Evolutionary conservation across 2,329 filamentous ascomycete species (phyloP).

Genomic region (Aspergillus novoparasiticus): DNA sequence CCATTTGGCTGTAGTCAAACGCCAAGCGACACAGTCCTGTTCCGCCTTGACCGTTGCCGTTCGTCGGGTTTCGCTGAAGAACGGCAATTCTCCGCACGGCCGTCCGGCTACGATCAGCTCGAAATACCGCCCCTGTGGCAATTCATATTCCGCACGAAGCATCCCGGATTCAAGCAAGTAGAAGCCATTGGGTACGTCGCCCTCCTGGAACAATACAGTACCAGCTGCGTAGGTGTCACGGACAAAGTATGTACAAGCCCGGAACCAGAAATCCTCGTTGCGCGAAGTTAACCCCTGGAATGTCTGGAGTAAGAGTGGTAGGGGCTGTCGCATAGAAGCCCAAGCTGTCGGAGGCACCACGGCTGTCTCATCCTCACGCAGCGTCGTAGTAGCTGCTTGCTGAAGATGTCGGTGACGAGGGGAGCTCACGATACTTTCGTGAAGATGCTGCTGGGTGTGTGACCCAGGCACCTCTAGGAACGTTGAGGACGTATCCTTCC

Average conservation of each 20-base stretch:
- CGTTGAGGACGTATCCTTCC: slow-evolving; percentile 14
- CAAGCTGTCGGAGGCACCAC: slow-evolving; percentile 65
- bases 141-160: slow-evolving; percentile 83
- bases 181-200: slow-evolving; percentile 78
- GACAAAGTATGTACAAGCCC: slow-evolving; percentile 72
- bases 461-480: slow-evolving; percentile 36
- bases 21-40: slow-evolving; percentile 79
- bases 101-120: slow-evolving; percentile 94
- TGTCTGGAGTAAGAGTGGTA: slow-evolving; percentile 90
- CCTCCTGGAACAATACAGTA: slow-evolving; percentile 74
- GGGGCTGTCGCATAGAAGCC: slow-evolving; percentile 84
- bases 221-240: slow-evolving; percentile 69
- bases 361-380: slow-evolving; percentile 64
- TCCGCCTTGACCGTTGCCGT: slow-evolving; percentile 87
- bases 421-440: slow-evolving; percentile 67
- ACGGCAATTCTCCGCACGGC: slow-evolving; percentile 92
- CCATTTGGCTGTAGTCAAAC: slow-evolving; percentile 74
- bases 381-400: slow-evolving; percentile 73
- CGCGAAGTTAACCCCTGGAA: slow-evolving; percentile 84
- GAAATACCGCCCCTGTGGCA: slow-evolving; percentile 84
- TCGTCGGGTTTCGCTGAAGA: slow-evolving; percentile 86
- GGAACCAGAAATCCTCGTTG: slow-evolving; percentile 96
- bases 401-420: slow-evolving; percentile 78
- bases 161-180: slow-evolving; percentile 90
- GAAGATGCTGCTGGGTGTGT: slow-evolving; percentile 20